Evolutionary conservation across 257 asterid species (phyloP), one percentile per base, ranked within the genome.

Genomic region (Scutellaria galericulata): DNA sequence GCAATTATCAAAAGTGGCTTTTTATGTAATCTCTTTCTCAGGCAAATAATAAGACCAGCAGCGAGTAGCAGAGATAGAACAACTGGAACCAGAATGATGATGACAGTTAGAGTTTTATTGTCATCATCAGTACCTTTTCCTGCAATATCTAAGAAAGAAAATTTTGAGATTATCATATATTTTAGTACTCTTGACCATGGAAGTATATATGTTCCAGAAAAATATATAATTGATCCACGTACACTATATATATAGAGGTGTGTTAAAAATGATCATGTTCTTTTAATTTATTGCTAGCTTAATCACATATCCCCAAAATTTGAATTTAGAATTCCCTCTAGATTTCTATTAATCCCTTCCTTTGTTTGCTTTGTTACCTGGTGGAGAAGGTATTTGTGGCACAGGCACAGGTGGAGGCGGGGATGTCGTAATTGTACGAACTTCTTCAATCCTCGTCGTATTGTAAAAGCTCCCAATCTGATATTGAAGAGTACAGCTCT

Each of bases 401-500:
- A 24, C 27, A 24, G 27, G 27, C 27, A 24, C 27, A 24, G 27
- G 47, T 31, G 31, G 53, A 1, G 18, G n/a, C 35, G n/a, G 37
- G 0, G 11, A 3, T 7, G 22, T 0, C 18, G 14, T 14, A 20
- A 14, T 5, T 2, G 68, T 67, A 0, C 11, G 68, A 0, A 11
- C 75, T 41, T 76, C 47, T 8, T 52, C 46, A 54, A 77, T 55
- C 39, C 72, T 37, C 46, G 68, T 70, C 7, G 18, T 6, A 37
- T 77, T 70, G 13, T 45, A 64, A 55, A 77, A 77, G 1, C 11
- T 27, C 0, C 7, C 0, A 14, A 8, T 1, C 22, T 54, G 45
- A 47, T 54, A 77, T 0, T 45, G 68, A 3, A 70, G 67, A 10
- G 0, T 63, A 56, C 81, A 77, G 56, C 77, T 56, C 13, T 66